Conservation (phyloP, 2,329 filamentous ascomycete species). For the Diplodia seriata region DNA sequence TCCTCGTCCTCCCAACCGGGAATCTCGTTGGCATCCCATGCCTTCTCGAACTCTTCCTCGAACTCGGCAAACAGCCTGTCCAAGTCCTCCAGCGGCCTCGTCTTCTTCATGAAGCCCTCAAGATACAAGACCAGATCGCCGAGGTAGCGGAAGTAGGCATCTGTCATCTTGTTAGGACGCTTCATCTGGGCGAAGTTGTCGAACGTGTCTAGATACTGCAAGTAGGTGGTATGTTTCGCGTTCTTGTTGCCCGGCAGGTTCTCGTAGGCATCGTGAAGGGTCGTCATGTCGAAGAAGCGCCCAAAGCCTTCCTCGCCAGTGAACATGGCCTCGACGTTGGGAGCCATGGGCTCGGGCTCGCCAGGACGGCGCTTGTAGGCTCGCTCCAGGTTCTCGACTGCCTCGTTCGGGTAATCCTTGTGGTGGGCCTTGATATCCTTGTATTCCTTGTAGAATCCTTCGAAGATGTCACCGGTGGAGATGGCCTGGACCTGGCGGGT, state of each 20-base stretch:
- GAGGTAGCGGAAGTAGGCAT: conserved; percentile 91
- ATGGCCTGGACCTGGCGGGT: conserved; percentile 84
- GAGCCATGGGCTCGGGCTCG: conserved; percentile 64
- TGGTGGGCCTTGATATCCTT: conserved; percentile 85
- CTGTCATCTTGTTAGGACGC: conserved; percentile 83
- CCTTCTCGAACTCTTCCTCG: conserved; percentile 81
- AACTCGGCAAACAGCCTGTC: conserved; percentile 78
- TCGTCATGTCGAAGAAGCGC: conserved; percentile 87
- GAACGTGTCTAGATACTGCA: conserved; percentile 92
- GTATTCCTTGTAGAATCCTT: conserved; percentile 88
- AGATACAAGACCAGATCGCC: conserved; percentile 81
- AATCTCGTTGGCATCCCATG: conserved; percentile 81
- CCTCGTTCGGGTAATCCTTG: conserved; percentile 88
- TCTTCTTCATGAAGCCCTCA: conserved; percentile 85
- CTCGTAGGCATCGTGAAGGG: conserved; percentile 83
- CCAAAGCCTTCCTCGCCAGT: conserved; percentile 95
- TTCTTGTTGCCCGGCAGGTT: conserved; percentile 84
- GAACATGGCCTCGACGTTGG: conserved; percentile 87
- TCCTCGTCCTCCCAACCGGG: conserved; percentile 70
- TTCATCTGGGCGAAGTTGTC: conserved; percentile 86
- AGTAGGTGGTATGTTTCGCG: conserved; percentile 72
- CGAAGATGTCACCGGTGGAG: conserved; percentile 83
- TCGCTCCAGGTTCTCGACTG: conserved; percentile 91
- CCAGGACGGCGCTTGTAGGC: conserved; percentile 81
- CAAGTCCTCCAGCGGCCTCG: conserved; percentile 83